Evolutionary conservation across 2,329 filamentous ascomycete species (phyloP), one percentile per base, ranked within the genome.

Genomic region (Grosmannia serpens): DNA sequence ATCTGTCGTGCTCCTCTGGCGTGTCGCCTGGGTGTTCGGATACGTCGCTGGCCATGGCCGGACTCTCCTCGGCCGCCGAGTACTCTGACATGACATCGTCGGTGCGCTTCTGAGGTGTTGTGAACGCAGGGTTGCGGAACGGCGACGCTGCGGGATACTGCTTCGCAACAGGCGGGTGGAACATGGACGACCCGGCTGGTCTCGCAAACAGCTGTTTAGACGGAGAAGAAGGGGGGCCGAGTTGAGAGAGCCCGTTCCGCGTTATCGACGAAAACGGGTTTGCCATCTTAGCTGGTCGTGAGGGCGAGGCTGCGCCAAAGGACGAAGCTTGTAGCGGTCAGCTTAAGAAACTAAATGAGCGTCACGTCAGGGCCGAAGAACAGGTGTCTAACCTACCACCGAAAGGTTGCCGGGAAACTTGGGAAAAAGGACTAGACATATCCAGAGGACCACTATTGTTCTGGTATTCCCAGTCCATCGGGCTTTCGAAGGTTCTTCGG

Each of bases 381-480:
- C 2, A 26, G 8, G 9, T 29, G 29, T 15, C 46, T 35, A 49
- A 71, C 74, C 63, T 60, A 80, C 79, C 70, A 62, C 71, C 74
- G 55, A 74, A 70, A 53, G 70, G 67, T 54, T 66, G 69, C 65
- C 70, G 75, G 1, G 75, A 73, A 44, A 79, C 75, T 62, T 82
- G 79, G 24, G 78, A 74, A 68, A 85, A 86, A 2, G 83, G 83
- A 62, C 82, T 85, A 11, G 80, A 81, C 22, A 76, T 77, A 70
- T 86, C 83, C 61, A 82, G 70, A 22, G 81, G 82, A 1, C 77
- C 81, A 53, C 73, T 70, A 61, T 74, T 76, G 62, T 75, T 75
- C 64, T 85, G 77, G 68, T 83, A 86, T 67, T 86, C 81, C 80
- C 81, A 86, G 65, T 86, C 83, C 83, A 86, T 86, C 62, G 75